phyloP scores from a whole-genome alignment of 148 eudicot species.

The Camellia sinensis region DNA sequence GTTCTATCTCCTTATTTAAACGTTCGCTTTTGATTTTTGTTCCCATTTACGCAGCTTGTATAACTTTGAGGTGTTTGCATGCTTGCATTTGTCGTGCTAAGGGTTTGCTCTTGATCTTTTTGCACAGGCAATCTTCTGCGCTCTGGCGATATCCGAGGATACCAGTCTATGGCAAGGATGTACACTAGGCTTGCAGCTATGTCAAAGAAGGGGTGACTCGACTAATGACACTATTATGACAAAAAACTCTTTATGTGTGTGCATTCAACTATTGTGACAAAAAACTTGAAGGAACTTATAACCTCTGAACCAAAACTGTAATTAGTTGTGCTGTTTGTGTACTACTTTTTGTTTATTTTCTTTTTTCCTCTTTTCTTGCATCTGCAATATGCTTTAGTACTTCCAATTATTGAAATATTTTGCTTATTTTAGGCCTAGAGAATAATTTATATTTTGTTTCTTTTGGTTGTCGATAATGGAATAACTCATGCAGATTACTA shows the following conservation, averaged over 20 bases:
- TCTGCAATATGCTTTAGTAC: too few relatives aligned
- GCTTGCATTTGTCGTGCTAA: not conserved
- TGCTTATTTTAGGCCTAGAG: not conserved
- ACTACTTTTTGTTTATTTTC: too few relatives aligned
- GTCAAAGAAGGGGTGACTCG: constrained; percentile 67
- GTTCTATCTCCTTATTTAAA: not conserved
- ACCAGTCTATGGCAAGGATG: constrained; percentile 78
- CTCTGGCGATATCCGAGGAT: constrained; percentile 75
- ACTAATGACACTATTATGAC: not conserved
- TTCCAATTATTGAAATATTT: not conserved
- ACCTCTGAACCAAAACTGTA: too few relatives aligned
- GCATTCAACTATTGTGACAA: too few relatives aligned
- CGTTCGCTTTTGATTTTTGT: not conserved
- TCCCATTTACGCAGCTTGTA: not conserved
- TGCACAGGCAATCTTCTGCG: constrained; percentile 67
- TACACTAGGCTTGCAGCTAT: constrained; percentile 77
- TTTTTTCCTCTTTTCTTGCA: too few relatives aligned
- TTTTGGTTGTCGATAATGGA: too few relatives aligned
- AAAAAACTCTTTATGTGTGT: too few relatives aligned
- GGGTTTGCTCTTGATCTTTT: not conserved
- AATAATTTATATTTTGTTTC: not conserved
- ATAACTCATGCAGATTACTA: too few relatives aligned
- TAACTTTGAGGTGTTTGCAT: not conserved
- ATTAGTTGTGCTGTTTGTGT: too few relatives aligned
- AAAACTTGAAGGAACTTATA: too few relatives aligned